Conservation (phyloP, 345 rosid genomes). For the Erodium maritimum region DNA sequence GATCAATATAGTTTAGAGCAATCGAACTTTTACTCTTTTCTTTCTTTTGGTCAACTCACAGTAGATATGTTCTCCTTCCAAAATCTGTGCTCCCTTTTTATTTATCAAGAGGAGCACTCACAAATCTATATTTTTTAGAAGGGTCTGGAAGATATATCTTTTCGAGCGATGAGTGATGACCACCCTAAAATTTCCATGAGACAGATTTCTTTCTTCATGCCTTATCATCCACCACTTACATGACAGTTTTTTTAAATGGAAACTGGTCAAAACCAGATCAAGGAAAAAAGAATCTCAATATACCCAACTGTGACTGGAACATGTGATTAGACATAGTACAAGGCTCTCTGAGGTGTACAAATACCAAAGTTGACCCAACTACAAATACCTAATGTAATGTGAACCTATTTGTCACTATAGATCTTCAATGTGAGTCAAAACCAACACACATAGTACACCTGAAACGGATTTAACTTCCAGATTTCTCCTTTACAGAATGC, state of each 20-base stretch:
- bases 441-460: neutral
- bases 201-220: neutral
- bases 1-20: neutral
- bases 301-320: neutral
- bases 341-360: neutral
- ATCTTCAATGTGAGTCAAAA: neutral
- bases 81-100: neutral
- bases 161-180: neutral
- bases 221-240: neutral
- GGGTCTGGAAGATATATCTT: neutral
- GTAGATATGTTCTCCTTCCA: neutral
- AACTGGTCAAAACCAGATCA: neutral
- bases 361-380: neutral
- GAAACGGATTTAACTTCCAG: neutral
- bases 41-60: neutral
- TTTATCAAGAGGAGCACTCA: neutral
- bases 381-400: neutral
- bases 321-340: neutral
- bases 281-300: neutral
- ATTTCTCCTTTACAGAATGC: neutral
- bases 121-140: neutral
- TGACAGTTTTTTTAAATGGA: neutral
- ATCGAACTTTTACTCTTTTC: neutral
- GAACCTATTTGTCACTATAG: neutral
- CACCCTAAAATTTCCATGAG: neutral